Conservation (phyloP, 257 asterid species). For the Capsicum rhomboideum region DNA sequence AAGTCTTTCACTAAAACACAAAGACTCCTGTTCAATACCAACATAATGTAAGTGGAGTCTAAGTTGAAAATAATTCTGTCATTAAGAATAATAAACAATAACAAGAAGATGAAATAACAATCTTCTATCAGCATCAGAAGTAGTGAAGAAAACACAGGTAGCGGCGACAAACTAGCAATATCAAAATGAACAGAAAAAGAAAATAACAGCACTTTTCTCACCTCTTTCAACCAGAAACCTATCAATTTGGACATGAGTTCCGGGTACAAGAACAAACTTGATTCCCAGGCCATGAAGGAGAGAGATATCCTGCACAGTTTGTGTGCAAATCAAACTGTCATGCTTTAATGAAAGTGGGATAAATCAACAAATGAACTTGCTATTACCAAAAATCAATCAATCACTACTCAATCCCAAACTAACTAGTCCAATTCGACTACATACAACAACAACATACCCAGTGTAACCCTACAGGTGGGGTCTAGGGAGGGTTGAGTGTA, state of each 20-base stretch:
- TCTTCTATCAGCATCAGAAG: not conserved
- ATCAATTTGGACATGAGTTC: conserved; percentile 91
- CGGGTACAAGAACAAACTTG: conserved; percentile 93
- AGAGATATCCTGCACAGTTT: conserved; percentile 65
- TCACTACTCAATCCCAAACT: not conserved
- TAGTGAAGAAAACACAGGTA: not conserved
- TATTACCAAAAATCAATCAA: not conserved
- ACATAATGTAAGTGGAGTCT: not conserved
- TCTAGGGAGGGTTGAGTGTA: no score
- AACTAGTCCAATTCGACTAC: not conserved
- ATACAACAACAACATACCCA: no score
- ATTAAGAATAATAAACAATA: not conserved
- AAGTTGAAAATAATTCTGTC: not conserved
- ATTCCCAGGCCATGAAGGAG: conserved; percentile 91
- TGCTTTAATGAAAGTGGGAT: not conserved
- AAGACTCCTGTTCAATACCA: not conserved
- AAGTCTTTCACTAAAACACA: not conserved
- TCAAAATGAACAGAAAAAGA: not conserved
- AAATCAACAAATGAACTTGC: not conserved
- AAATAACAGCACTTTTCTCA: conserved; percentile 9
- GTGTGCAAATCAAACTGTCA: not conserved
- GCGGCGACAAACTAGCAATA: not conserved
- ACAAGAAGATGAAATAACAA: not conserved
- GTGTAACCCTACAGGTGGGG: no score
- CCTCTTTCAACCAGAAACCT: conserved; percentile 72